Evolutionary conservation across 2,329 filamentous ascomycete genomes (phyloP).

Genomic region (Cladosporium colombiae): DNA sequence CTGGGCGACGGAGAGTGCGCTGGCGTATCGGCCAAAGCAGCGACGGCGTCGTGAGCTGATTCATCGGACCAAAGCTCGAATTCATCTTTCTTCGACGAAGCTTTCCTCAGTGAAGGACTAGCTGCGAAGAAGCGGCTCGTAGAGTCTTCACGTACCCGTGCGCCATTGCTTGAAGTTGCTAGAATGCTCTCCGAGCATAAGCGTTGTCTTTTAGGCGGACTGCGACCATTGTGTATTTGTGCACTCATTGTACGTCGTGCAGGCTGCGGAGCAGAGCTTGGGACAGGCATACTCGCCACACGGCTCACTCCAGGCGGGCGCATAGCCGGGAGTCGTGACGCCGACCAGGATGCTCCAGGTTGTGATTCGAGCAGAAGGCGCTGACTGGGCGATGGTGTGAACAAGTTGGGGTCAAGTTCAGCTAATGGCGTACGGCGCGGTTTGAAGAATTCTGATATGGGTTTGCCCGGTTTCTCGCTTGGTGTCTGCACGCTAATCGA

Average conservation of each 20-base stretch:
- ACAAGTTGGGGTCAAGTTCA: constrained; percentile 67
- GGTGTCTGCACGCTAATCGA: constrained; percentile 40
- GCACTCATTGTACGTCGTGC: constrained; percentile 41
- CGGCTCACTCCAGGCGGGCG: constrained; percentile 19
- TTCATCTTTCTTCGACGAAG: constrained; percentile 39
- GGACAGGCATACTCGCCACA: constrained; percentile 31
- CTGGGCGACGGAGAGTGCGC: constrained; percentile 25
- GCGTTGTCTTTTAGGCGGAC: constrained; percentile 45
- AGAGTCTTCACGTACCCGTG: constrained; percentile 33
- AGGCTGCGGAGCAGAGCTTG: constrained; percentile 46
- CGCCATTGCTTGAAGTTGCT: constrained; percentile 32
- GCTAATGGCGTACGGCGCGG: constrained; percentile 63
- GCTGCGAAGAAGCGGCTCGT: constrained; percentile 50
- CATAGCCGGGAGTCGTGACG: constrained; percentile 47
- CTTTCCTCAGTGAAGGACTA: constrained; percentile 40
- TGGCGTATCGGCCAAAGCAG: constrained; percentile 32
- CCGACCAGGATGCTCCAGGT: constrained; percentile 56
- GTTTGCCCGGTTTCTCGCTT: constrained; percentile 60
- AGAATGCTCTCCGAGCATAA: constrained; percentile 46
- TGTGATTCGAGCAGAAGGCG: constrained; percentile 59
- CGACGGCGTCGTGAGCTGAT: constrained; percentile 47
- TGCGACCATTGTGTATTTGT: constrained; percentile 32
- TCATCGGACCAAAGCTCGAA: constrained; percentile 53
- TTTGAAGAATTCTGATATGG: constrained; percentile 67
- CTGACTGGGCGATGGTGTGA: constrained; percentile 67